These are phyloP conservation scores for Lasiodiplodia gonubiensis DNA, from an alignment of 2,329 filamentous ascomycete genomes.

Conservation along the genomic window DNA sequence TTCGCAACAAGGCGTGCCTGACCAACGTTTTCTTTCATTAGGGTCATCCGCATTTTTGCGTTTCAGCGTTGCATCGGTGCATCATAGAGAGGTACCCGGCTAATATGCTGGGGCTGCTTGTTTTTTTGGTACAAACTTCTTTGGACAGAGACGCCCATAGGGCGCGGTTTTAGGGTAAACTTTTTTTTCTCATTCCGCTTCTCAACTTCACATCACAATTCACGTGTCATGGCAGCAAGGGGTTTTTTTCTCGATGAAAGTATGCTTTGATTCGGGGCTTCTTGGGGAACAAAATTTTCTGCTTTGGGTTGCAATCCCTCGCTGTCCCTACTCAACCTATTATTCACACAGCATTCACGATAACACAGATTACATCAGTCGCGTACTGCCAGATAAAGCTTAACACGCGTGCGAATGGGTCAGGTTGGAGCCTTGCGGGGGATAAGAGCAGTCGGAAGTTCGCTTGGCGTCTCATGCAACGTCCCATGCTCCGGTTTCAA, in stretches of 20 bases:
- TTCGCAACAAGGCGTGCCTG: slow-evolving; percentile 15
- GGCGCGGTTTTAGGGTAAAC: not conserved
- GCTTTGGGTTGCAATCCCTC: not conserved
- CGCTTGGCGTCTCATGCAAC: slow-evolving; percentile 8
- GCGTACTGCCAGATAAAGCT: slow-evolving; percentile 9
- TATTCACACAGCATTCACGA: not conserved
- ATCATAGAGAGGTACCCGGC: slow-evolving; percentile 24
- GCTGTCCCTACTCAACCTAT: slow-evolving; percentile 2
- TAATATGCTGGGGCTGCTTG: slow-evolving; percentile 10
- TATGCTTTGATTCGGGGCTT: not conserved
- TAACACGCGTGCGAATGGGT: slow-evolving; percentile 13
- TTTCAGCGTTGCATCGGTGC: slow-evolving; percentile 28
- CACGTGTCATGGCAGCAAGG: slow-evolving; percentile 20
- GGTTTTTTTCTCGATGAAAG: not conserved
- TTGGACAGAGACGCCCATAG: slow-evolving; percentile 14
- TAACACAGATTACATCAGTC: not conserved
- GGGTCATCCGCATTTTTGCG: slow-evolving; percentile 17
- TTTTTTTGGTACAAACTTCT: slow-evolving; percentile 4
- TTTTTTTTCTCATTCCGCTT: slow-evolving; percentile 10
- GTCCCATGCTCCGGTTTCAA: slow-evolving; percentile 9
- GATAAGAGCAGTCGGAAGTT: not conserved
- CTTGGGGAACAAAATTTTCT: slow-evolving; percentile 1
- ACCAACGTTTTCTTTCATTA: slow-evolving; percentile 15
- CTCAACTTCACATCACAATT: not conserved
- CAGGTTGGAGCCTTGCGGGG: not conserved